Percentiles rank a stretch among this genome's conserved stretches.
phyloP scores from a whole-genome alignment of 2,329 filamentous ascomycete species.

The Orbilia quercus region DNA sequence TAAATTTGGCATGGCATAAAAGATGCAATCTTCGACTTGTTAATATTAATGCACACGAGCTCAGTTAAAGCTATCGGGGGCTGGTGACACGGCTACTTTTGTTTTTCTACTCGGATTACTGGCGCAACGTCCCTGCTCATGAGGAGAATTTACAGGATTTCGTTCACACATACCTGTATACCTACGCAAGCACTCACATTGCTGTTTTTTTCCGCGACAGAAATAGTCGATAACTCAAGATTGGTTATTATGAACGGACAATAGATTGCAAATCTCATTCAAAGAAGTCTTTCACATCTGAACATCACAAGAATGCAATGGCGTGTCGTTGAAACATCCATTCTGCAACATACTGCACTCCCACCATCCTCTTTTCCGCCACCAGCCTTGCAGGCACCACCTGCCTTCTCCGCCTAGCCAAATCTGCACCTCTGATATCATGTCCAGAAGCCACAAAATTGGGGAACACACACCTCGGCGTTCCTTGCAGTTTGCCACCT shows the following conservation, averaged over 20 bases:
- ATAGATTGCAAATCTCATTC: too few species aligned
- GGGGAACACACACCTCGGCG: not conserved
- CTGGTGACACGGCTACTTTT: too few species aligned
- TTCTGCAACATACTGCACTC: slow-evolving; percentile 9
- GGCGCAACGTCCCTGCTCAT: too few species aligned
- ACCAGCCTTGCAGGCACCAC: slow-evolving; percentile 26
- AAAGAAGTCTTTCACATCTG: too few species aligned
- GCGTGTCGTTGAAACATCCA: not conserved
- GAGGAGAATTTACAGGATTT: not conserved
- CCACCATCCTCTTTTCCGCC: slow-evolving; percentile 4
- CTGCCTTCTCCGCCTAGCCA: slow-evolving; percentile 6
- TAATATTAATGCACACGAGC: not conserved
- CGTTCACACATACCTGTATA: not conserved
- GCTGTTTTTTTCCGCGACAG: too few species aligned
- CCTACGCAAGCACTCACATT: too few species aligned
- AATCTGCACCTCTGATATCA: slow-evolving; percentile 9
- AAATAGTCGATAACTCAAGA: too few species aligned
- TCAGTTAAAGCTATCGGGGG: too few species aligned
- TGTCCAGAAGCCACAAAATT: slow-evolving; percentile 2
- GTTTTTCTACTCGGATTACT: too few species aligned
- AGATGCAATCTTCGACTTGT: not conserved
- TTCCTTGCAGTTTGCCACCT: slow-evolving; percentile 23
- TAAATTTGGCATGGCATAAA: slow-evolving; percentile 13
- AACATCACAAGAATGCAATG: too few species aligned
- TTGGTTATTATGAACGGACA: too few species aligned